A percentile compares a stretch with the other conserved stretches of the same genome.
Evolutionary conservation across 495 filamentous ascomycete species (phyloP).

Genomic region (Lichenothelia convexa): DNA sequence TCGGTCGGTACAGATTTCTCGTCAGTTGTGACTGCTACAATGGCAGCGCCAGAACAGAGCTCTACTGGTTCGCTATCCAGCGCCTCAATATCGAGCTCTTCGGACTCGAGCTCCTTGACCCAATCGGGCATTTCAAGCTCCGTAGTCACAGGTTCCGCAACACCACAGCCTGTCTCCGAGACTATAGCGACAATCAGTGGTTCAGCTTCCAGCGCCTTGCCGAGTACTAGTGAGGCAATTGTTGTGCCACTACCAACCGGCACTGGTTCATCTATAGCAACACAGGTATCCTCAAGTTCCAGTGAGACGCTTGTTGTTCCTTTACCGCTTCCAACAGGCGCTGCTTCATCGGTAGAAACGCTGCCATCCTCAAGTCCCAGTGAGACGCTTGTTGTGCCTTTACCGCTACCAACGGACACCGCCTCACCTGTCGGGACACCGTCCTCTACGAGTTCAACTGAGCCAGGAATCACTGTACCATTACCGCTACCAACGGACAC

Average conservation of each 20-base stretch:
- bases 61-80: neutral
- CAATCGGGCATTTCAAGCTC: neutral
- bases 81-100: neutral
- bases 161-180: neutral
- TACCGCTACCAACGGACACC: neutral
- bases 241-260: neutral
- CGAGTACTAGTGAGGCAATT: neutral
- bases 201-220: neutral
- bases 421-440: neutral
- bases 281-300: neutral
- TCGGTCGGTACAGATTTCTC: neutral
- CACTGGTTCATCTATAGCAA: neutral
- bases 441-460: too few species aligned
- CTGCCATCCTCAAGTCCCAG: neutral
- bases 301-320: neutral
- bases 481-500: too few species aligned
- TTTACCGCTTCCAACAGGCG: neutral
- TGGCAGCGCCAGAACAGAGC: neutral
- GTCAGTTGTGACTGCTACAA: neutral
- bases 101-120: neutral
- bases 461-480: too few species aligned
- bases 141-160: neutral
- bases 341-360: neutral
- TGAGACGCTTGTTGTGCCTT: neutral
- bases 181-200: too few species aligned